Base-by-base conservation (phyloP, 495 filamentous ascomycete genomes). In the Annulohypoxylon maeteangense region DNA sequence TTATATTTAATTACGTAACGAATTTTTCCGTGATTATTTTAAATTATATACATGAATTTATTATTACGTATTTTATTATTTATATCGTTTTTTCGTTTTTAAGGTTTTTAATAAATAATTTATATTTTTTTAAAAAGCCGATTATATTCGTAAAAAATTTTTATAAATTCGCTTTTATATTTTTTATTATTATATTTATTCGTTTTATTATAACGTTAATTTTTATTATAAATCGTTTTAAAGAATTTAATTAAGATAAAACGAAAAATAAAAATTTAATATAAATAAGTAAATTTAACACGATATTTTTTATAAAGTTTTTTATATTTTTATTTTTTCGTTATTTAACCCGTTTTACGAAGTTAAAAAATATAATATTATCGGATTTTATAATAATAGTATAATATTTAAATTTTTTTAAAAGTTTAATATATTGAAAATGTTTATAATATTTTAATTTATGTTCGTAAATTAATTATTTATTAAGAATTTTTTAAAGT, bases 391-490 rank as follows among this genome's bases (percentile, higher is more conserved):
- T 42, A 42, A 12, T 42, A 42, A 42, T 14, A 42, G 16, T n/a
- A 42, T 42, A 42, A 42, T 14, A 14, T 14, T 42, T 42, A 42
- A 42, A 42, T n/a, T 14, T 14, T 42, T 34, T 34, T 34, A 34
- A 34, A 34, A 34, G 10, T 34, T 14, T 6, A 42, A 42, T 42
- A 42, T 12, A 42, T 42, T 14, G 16, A 42, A 42, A 12, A 42
- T 42, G 16, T 42, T 42, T 42, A 42, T 42, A 42, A 42, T 42
- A 42, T 42, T 42, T 42, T 42, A 42, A 42, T 42, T 42, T n/a
- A 42, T 42, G 16, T 42, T 12, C 16, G 16, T 42, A 42, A 42
- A 42, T 42, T 42, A 42, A 42, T 42, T 42, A 42, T 42, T 42
- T 42, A 42, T 42, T 42, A 42, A 42, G 16, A 42, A 42, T 14